phyloP scores from a whole-genome alignment of 139 green algal species.

The Haematococcus sp. region DNA sequence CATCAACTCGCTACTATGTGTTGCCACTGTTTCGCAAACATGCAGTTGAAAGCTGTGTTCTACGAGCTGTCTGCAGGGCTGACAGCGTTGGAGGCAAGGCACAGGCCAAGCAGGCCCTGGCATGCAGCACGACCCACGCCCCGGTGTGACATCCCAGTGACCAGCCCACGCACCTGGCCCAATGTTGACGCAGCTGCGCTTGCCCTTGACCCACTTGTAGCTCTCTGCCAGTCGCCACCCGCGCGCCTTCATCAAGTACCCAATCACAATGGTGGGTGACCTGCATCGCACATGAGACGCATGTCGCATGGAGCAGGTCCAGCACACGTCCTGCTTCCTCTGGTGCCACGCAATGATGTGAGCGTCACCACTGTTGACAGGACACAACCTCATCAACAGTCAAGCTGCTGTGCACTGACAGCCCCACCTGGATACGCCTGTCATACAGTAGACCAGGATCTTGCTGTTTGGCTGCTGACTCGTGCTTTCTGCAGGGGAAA shows the following conservation, averaged over 20 bases:
- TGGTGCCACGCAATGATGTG: too few species aligned
- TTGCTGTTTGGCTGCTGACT: slow-evolving; percentile 24
- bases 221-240: slow-evolving; percentile 72
- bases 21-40: too few species aligned
- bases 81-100: too few species aligned
- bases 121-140: too few species aligned
- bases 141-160: too few species aligned
- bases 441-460: slow-evolving; percentile 82
- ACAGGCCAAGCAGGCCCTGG: too few species aligned
- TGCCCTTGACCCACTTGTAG: slow-evolving; percentile 81
- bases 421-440: slow-evolving; percentile 49
- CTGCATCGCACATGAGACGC: slow-evolving; percentile 19
- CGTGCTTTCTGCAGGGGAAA: slow-evolving; percentile 12
- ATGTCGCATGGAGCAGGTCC: too few species aligned
- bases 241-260: slow-evolving; percentile 80
- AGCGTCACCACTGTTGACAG: too few species aligned
- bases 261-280: slow-evolving; percentile 64
- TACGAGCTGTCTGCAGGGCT: too few species aligned
- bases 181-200: slow-evolving; percentile 49
- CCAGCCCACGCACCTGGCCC: slow-evolving; percentile 39
- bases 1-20: too few species aligned
- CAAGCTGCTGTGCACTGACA: neutral
- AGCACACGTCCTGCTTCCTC: too few species aligned
- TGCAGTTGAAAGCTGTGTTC: too few species aligned
- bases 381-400: neutral